Conservation (phyloP, 495 filamentous ascomycete genomes). For the Aspergillus leporis region DNA sequence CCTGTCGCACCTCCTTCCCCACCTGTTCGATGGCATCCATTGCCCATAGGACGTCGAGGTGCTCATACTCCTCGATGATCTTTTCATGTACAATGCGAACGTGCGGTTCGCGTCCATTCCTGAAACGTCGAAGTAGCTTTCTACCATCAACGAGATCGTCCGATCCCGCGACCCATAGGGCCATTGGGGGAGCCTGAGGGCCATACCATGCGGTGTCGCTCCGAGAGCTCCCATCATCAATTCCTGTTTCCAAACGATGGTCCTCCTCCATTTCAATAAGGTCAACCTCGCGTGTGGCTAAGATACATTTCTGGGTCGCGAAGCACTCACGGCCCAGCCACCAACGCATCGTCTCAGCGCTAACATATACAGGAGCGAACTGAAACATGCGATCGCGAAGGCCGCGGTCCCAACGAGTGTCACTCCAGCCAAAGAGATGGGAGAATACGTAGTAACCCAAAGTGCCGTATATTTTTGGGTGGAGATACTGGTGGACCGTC, state of each 20-base stretch:
- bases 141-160: constrained; percentile 85
- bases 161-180: constrained; percentile 82
- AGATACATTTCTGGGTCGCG: constrained; percentile 86
- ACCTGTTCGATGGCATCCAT: constrained; percentile 87
- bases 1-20: constrained; percentile 75
- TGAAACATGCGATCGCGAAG: constrained; percentile 84
- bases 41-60: constrained; percentile 95
- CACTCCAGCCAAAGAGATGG: constrained; percentile 89
- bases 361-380: constrained; percentile 88
- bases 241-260: constrained; percentile 8
- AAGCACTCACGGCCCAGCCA: constrained; percentile 93
- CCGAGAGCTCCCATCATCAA: constrained; percentile 28
- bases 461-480: constrained; percentile 71
- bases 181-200: constrained; percentile 75
- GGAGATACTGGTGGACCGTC: constrained; percentile 68
- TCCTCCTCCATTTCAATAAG: constrained; percentile 65
- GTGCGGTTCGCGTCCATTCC: constrained; percentile 77
- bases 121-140: constrained; percentile 70
- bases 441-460: constrained; percentile 89
- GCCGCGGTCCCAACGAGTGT: constrained; percentile 80
- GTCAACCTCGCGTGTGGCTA: constrained; percentile 72
- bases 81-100: constrained; percentile 79
- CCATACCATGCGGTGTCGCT: constrained; percentile 77
- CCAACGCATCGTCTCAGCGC: constrained; percentile 90
- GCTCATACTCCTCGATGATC: constrained; percentile 88